Base-by-base conservation (phyloP, 73 alveolate genomes). In the Tetrahymena borealis region DNA sequence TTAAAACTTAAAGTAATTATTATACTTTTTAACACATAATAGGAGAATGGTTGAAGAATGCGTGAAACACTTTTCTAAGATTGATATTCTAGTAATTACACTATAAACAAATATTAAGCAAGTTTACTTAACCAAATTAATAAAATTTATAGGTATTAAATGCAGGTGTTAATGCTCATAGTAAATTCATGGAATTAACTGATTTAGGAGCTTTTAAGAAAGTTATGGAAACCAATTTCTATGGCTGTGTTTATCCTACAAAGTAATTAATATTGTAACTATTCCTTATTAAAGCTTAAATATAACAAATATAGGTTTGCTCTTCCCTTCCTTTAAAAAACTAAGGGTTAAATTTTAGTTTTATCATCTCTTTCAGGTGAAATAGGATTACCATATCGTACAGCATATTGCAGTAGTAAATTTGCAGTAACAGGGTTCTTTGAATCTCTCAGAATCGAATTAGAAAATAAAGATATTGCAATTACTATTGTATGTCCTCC, bases 361-460 rank as follows among this genome's bases (percentile, higher is more conserved):
- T 95, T 96, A 93, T 96, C 98, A n/a, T 93, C 97, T 32, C 92
- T 96, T n/a, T 96, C 98, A 12, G 99, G 99, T 15, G 99, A 96
- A 78, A 90, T 96, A 31, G 99, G 98, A 31, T 94, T 96, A 24
- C 97, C 97, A 20, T 96, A 90, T 33, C 91, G 99, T 91, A 96
- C 97, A n/a, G 97, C 97, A 28, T 96, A 96, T 78, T 96, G 99
- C 40, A 96, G 98, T 33, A 93, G 97, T 33, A 96, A 96, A 85
- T 96, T 96, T 42, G 99, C 98, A 31, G 97, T 96, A 33, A 96
- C 98, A 20, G 99, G 99, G 6, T 96, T 96, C 93, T 96, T 96
- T 78, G 99, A 96, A 90, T 92, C 97, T n/a, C 91, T 96, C n/a
- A 77, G 97, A 37, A 96, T 96, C 60, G 99, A 96, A 78, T 24